Percentiles rank a stretch among this genome's conserved stretches.
Conservation (phyloP, 2,329 filamentous ascomycete genomes). For the Fusarium marasasianum region DNA sequence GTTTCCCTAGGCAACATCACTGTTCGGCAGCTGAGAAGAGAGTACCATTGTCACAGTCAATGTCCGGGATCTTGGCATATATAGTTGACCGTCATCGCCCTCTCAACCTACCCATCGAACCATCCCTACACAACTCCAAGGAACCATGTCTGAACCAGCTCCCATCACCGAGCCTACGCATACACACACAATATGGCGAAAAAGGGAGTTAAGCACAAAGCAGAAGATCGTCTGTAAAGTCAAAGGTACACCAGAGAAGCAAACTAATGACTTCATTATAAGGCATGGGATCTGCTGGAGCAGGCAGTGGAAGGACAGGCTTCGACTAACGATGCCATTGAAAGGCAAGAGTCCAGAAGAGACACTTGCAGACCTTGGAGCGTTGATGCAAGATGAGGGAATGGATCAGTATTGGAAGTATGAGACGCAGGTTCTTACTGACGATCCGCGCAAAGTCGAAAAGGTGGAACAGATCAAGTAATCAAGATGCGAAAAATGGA, state of each 20-base stretch:
- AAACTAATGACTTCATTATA: rapidly evolving
- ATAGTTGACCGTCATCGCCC: neutral
- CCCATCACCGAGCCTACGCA: neutral
- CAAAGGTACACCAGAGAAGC: rapidly evolving
- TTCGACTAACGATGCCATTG: neutral
- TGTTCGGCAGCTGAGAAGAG: neutral
- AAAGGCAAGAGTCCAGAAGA: neutral
- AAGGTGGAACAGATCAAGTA: neutral
- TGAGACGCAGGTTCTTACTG: neutral
- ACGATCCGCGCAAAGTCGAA: neutral
- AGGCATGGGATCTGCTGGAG: rapidly evolving
- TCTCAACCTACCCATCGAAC: no score
- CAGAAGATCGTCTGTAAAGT: rapidly evolving
- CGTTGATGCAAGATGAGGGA: neutral
- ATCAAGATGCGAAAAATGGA: neutral
- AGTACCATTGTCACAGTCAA: neutral
- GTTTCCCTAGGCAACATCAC: rapidly evolving
- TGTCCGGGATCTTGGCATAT: rapidly evolving
- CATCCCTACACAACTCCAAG: neutral
- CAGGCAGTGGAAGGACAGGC: rapidly evolving
- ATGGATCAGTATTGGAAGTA: neutral
- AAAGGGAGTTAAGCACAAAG: rapidly evolving
- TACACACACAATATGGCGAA: neutral
- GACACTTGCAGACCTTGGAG: neutral
- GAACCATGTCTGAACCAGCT: neutral